Evolutionary conservation across 129 eudicot genomes (phyloP).

Genomic region (Glebionis coronaria): DNA sequence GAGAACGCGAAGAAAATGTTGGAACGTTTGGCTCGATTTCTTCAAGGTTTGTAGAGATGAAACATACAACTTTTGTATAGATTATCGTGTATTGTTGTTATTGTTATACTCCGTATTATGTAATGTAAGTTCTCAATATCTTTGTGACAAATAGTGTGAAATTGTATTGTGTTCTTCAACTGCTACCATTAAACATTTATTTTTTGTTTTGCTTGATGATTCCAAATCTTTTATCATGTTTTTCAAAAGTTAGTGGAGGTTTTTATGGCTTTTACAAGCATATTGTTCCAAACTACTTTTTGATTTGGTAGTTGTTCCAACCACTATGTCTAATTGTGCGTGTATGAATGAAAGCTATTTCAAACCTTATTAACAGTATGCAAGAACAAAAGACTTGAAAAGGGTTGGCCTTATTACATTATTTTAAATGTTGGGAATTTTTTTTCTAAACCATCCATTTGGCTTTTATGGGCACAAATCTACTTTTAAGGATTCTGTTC

Average conservation of each 20-base stretch:
- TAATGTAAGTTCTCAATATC: not conserved
- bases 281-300: conserved; percentile 15
- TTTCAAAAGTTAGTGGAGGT: not conserved
- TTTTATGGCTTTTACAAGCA: conserved; percentile 14
- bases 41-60: conserved; percentile 4
- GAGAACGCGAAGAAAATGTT: conserved; percentile 41
- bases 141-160: not conserved
- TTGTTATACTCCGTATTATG: too few species aligned
- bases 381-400: not conserved
- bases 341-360: not conserved
- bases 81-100: not conserved
- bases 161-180: conserved; percentile 9
- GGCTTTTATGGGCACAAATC: too few species aligned
- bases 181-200: conserved; percentile 2
- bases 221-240: not conserved
- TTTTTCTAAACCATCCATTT: too few species aligned
- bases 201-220: conserved; percentile 7
- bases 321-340: not conserved
- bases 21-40: conserved; percentile 37
- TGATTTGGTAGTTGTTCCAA: conserved; percentile 1
- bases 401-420: too few species aligned
- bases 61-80: not conserved
- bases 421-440: too few species aligned
- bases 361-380: too few species aligned
- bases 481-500: too few species aligned